A percentile compares a stretch with the other conserved stretches of the same genome.
phyloP scores from a whole-genome alignment of 2,329 filamentous ascomycete genomes.

The Pseudogymnoascus sp. region DNA sequence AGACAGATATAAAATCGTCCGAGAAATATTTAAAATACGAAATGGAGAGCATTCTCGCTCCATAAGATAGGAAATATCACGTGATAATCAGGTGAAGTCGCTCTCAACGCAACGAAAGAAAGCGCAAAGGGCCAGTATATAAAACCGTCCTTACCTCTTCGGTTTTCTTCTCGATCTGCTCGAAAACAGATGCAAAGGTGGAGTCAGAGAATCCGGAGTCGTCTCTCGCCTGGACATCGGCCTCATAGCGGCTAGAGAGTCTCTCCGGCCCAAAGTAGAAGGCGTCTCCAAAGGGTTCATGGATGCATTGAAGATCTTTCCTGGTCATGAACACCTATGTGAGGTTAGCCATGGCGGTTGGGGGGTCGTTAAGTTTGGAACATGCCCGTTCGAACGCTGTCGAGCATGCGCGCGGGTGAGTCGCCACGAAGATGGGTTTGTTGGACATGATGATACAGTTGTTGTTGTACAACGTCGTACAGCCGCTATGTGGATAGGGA shows the following conservation, averaged over 20 bases:
- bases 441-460: constrained; percentile 49
- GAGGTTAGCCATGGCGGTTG: constrained; percentile 6
- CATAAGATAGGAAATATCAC: not conserved
- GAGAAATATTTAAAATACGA: not conserved
- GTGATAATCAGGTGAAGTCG: not conserved
- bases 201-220: constrained; percentile 58
- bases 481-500: not conserved
- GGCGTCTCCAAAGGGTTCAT: constrained; percentile 94
- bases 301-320: constrained; percentile 71
- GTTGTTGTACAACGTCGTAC: not conserved
- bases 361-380: constrained; percentile 4
- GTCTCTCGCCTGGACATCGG: constrained; percentile 48
- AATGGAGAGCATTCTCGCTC: not conserved
- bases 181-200: constrained; percentile 70
- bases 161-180: constrained; percentile 62
- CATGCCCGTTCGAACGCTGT: constrained; percentile 91
- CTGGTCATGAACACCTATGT: constrained; percentile 94
- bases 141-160: constrained; percentile 44
- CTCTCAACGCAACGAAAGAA: not conserved
- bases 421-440: constrained; percentile 84
- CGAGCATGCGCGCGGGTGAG: constrained; percentile 89
- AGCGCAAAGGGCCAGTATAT: not conserved
- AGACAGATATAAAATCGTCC: not conserved
- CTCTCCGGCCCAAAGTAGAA: constrained; percentile 94
- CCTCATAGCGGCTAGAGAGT: constrained; percentile 67